These are phyloP conservation scores for Hericium alpestre DNA, from an alignment of 768 basidiomycete species.

Conservation along the genomic window DNA sequence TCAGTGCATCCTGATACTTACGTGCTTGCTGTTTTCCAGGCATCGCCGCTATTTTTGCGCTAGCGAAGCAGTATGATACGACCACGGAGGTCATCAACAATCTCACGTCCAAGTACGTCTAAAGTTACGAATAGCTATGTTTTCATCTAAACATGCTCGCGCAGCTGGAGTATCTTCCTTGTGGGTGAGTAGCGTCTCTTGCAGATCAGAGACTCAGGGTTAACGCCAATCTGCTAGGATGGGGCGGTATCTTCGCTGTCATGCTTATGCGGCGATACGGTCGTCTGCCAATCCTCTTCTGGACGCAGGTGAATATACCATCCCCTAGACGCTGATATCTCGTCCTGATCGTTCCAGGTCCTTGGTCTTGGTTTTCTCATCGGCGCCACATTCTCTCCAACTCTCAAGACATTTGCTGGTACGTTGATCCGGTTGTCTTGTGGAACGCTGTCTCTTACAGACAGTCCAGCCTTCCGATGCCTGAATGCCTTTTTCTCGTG, in stretches of 20 bases:
- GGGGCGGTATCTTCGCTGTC: constrained; percentile 53
- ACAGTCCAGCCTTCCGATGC: constrained; percentile 45
- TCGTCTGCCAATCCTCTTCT: constrained; percentile 57
- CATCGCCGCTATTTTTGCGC: constrained; percentile 51
- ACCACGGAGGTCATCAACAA: constrained; percentile 49
- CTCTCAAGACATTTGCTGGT: constrained; percentile 48
- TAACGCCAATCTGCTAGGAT: constrained; percentile 25
- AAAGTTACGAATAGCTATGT: neutral
- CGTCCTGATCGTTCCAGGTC: constrained; percentile 28
- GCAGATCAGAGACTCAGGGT: neutral
- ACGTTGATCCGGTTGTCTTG: constrained; percentile 28
- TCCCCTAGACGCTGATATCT: neutral
- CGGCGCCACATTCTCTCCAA: constrained; percentile 48
- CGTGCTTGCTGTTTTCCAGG: constrained; percentile 21
- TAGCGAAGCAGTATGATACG: constrained; percentile 45
- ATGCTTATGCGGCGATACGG: constrained; percentile 55
- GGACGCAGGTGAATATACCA: constrained; percentile 41
- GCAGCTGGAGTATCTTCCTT: constrained; percentile 57
- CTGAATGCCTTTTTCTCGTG: constrained; percentile 48
- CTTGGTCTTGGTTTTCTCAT: constrained; percentile 46
- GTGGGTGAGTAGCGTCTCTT: constrained; percentile 29
- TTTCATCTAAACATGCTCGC: constrained; percentile 8
- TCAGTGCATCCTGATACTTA: too few species aligned
- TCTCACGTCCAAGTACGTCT: constrained; percentile 38
- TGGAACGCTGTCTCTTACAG: constrained; percentile 16